These are phyloP conservation scores for Entophlyctis luteolus DNA, from an alignment of 192 early-diverging fungal species.

Conservation along the genomic window DNA sequence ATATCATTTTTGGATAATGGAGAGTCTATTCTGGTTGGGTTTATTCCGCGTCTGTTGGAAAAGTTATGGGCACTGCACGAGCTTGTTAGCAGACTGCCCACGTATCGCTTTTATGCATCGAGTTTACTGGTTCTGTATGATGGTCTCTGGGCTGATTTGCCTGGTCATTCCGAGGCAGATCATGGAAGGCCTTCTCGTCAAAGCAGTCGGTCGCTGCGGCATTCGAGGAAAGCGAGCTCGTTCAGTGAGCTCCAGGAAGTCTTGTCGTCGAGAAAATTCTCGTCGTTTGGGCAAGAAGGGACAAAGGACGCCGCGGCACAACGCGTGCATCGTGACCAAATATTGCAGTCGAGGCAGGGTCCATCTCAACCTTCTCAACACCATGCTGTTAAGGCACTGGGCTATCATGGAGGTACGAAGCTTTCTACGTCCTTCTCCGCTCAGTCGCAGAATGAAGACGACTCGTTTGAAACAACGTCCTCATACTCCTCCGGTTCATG, in stretches of 20 bases:
- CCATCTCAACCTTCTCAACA: background rate
- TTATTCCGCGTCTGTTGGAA: slow-evolving; percentile 77
- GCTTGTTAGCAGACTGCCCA: slow-evolving; percentile 70
- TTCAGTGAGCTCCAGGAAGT: background rate
- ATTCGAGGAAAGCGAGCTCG: background rate
- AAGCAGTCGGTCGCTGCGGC: background rate
- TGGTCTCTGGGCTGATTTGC: slow-evolving; percentile 51
- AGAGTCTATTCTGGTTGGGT: slow-evolving; percentile 60
- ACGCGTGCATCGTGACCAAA: background rate
- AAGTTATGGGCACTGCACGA: slow-evolving; percentile 71
- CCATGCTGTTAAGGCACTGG: background rate
- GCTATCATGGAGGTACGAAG: background rate
- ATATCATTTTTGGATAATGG: slow-evolving; percentile 86
- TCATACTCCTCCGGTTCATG: slow-evolving; percentile 16
- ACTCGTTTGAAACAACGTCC: background rate
- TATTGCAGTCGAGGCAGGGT: background rate
- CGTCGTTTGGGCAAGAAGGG: too few relatives aligned
- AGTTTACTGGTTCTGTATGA: slow-evolving; percentile 92
- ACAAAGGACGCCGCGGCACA: background rate
- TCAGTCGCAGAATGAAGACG: background rate
- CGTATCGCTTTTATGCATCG: slow-evolving; percentile 88
- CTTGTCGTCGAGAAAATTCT: background rate
- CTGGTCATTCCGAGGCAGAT: background rate
- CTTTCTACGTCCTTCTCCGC: slow-evolving; percentile 12
- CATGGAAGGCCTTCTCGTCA: background rate